Evolutionary conservation across 225 moss, liverwort and hornwort genomes (phyloP).

Genomic region (Physcomitrium patens): DNA sequence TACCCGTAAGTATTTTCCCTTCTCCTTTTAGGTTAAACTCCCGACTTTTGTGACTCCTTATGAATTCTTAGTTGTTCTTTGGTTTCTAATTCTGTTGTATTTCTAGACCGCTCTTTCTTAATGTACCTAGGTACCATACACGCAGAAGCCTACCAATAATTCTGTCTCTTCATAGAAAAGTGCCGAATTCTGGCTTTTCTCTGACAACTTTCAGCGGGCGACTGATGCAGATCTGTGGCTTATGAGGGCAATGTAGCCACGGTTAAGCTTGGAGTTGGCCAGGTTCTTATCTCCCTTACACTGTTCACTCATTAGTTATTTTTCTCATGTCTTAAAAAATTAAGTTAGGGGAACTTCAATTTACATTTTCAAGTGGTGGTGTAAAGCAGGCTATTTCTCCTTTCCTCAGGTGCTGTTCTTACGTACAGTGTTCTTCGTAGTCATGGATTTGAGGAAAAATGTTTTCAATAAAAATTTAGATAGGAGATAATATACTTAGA

Average conservation of each 20-base stretch:
- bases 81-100: neutral
- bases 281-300: constrained; percentile 26
- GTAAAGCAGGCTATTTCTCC: neutral
- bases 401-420: neutral
- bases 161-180: neutral
- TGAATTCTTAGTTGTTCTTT: neutral
- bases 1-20: constrained; percentile 27
- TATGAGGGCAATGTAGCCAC: constrained; percentile 27
- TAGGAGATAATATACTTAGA: too few relatives aligned
- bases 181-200: neutral
- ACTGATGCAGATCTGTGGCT: constrained; percentile 34
- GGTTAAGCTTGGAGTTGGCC: constrained; percentile 39
- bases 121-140: neutral
- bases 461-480: neutral
- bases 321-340: neutral
- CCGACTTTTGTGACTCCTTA: neutral
- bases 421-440: neutral
- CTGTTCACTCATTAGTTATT: neutral
- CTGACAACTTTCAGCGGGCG: constrained; percentile 2
- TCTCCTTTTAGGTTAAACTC: too few relatives aligned
- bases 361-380: neutral
- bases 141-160: neutral
- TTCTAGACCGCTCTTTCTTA: neutral
- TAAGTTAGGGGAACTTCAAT: neutral
- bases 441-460: neutral